phyloP scores from a whole-genome alignment of 805 yeast species.

The Candida nanaspora region DNA sequence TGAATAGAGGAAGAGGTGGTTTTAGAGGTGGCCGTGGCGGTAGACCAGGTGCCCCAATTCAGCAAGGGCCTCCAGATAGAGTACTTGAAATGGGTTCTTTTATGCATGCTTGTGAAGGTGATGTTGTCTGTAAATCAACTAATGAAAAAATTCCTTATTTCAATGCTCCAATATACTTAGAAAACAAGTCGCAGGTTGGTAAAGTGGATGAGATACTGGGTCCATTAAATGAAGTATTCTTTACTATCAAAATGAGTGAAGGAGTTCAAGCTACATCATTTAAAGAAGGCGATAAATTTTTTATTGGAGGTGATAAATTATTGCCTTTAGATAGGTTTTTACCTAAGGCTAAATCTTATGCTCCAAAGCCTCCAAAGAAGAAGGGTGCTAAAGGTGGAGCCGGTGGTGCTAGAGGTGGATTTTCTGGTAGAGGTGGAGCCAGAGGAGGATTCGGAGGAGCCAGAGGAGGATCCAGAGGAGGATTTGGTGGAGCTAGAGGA shows the following conservation, averaged over 20 bases:
- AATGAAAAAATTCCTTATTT: constrained; percentile 94
- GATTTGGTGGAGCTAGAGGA: constrained; percentile 45
- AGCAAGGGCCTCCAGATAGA: constrained; percentile 93
- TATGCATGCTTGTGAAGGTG: constrained; percentile 91
- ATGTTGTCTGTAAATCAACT: constrained; percentile 91
- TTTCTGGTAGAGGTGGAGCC: constrained; percentile 39
- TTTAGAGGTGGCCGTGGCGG: constrained; percentile 60
- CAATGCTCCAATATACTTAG: constrained; percentile 96
- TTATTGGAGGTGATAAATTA: constrained; percentile 89
- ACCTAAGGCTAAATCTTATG: constrained; percentile 88
- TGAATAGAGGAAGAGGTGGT: constrained; percentile 69
- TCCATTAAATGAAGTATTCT: constrained; percentile 94
- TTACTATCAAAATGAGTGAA: constrained; percentile 92
- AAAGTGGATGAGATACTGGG: constrained; percentile 98
- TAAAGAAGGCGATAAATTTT: constrained; percentile 94
- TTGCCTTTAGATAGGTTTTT: constrained; percentile 94
- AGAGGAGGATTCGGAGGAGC: constrained; percentile 38
- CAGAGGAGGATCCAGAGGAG: constrained; percentile 38
- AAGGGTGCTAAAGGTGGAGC: constrained; percentile 54
- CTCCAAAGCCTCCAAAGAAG: constrained; percentile 75
- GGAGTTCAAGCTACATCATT: constrained; percentile 94
- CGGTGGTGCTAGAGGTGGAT: constrained; percentile 35
- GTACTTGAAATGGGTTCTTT: constrained; percentile 94
- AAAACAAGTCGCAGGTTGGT: constrained; percentile 93
- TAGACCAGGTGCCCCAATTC: constrained; percentile 64